Base-by-base conservation (phyloP, 345 rosid genomes). In the Odontarrhena argentea region DNA sequence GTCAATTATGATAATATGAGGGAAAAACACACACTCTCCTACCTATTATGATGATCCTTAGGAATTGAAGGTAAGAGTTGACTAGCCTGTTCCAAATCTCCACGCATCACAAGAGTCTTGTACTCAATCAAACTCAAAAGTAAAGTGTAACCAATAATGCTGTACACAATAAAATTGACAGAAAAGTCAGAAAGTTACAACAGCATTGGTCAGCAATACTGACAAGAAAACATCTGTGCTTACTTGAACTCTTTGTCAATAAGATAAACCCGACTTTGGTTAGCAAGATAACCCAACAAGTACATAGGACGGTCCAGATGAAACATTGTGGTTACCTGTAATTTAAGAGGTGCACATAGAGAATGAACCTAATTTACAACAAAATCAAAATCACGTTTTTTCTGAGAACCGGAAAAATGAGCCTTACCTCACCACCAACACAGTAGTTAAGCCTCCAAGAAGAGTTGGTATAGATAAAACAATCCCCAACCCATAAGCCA, bases 231-330 rank as follows among this genome's bases (percentile, higher is more conserved):
- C 5, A 59, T 66, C 63, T 44, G 22, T 18, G 72, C 96, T 75
- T 81, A 92, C 98, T 85, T 93, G 75, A 93, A 93, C 79, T 93
- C 98, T 77, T 93, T 93, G 88, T 89, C 98, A 59, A 93, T 87
- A 37, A 93, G 76, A 80, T 86, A 93, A 63, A 93, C 98, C 55
- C 98, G 86, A 76, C 98, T 93, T 81, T 93, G 97, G 79, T 79
- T 83, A 4, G 94, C 96, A 35, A 93, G 92, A 77, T 93, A 93
- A 8, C 97, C 97, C 84, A 93, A 76, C 81, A 93, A 83, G 82
- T 93, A 93, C 97, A 93, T 93, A 35, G 98, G 98, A 11, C 97
- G 96, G 78, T 93, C 98, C 86, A 93, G 80, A 79, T 93, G 98
- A 74, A 69, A 90, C 98, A 93, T 86, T 18, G 98, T 93, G n/a